These are phyloP conservation scores for Dendrocalamus sinicus DNA, from an alignment of 176 grass and related monocot genomes.

Conservation along the genomic window DNA sequence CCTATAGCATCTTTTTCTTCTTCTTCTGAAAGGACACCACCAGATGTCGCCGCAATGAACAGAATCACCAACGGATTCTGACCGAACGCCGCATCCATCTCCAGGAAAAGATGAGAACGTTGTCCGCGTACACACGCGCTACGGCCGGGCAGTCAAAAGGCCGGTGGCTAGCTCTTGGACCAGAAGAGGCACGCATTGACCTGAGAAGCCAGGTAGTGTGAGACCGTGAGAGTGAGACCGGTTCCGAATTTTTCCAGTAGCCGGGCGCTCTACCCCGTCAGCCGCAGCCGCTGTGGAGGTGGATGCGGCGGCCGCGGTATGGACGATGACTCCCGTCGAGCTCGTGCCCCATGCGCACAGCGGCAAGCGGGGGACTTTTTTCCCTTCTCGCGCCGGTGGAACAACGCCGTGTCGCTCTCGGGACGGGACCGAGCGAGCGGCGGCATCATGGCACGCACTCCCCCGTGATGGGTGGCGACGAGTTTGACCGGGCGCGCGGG, in stretches of 20 bases:
- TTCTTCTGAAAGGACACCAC: neutral
- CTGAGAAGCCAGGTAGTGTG: neutral
- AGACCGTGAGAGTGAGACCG: neutral
- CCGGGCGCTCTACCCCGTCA: neutral
- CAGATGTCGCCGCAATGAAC: neutral
- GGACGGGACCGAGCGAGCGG: neutral
- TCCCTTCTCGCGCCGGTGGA: neutral
- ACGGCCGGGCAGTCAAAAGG: neutral
- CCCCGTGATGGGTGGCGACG: neutral
- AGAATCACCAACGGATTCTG: neutral
- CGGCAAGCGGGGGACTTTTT: neutral
- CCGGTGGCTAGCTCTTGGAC: neutral
- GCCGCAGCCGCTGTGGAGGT: neutral
- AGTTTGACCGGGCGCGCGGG: neutral
- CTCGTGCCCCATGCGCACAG: constrained; percentile 38
- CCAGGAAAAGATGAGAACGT: neutral
- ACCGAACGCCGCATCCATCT: neutral
- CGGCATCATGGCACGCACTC: neutral
- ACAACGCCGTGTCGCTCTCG: constrained; percentile 23
- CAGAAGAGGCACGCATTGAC: neutral
- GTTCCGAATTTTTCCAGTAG: neutral
- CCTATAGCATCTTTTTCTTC: neutral
- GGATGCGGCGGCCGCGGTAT: constrained; percentile 2
- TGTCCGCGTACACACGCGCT: constrained; percentile 20
- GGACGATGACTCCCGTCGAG: constrained; percentile 2